A percentile compares a stretch with the other conserved stretches of the same genome.
Conservation (phyloP, 1,139 yeast genomes). For the Geotrichum aggregatum region DNA sequence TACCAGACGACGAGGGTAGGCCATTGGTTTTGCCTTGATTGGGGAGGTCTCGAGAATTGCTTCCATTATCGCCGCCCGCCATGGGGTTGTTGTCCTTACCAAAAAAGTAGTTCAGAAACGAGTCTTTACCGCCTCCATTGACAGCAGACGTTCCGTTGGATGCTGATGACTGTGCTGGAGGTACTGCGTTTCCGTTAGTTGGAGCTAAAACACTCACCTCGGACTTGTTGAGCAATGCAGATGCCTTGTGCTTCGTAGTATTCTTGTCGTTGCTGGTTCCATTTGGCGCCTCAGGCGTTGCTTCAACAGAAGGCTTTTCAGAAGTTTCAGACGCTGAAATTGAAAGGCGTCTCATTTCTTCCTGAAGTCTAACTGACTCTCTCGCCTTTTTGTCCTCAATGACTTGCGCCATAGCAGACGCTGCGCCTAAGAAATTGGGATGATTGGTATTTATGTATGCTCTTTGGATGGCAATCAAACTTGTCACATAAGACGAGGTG, state of each 20-base stretch:
- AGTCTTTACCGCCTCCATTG: constrained; percentile 48
- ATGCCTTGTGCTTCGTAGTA: constrained; percentile 5
- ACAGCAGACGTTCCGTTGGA: constrained; percentile 10
- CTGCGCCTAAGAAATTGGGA: constrained; percentile 94
- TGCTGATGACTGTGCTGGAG: constrained; percentile 5
- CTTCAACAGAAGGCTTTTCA: background rate
- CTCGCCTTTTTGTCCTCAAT: constrained; percentile 52
- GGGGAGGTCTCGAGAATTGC: too few species aligned
- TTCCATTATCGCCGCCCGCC: background rate
- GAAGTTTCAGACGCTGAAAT: constrained; percentile 17
- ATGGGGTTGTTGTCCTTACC: constrained; percentile 58
- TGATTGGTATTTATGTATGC: constrained; percentile 97
- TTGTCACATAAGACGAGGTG: constrained; percentile 85
- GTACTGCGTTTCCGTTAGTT: background rate
- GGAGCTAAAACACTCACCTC: background rate
- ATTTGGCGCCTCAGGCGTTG: background rate
- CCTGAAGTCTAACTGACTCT: constrained; percentile 24
- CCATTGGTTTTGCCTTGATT: too few species aligned
- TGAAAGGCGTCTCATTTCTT: constrained; percentile 24
- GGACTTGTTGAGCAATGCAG: constrained; percentile 6
- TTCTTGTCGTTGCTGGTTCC: constrained; percentile 7
- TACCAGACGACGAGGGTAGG: constrained; percentile 20
- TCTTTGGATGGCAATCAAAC: constrained; percentile 85
- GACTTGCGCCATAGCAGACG: constrained; percentile 88
- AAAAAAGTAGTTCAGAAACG: constrained; percentile 87